Evolutionary conservation across 75 land plant species (phyloP).

Genomic region (Adiantum capillusveneris): DNA sequence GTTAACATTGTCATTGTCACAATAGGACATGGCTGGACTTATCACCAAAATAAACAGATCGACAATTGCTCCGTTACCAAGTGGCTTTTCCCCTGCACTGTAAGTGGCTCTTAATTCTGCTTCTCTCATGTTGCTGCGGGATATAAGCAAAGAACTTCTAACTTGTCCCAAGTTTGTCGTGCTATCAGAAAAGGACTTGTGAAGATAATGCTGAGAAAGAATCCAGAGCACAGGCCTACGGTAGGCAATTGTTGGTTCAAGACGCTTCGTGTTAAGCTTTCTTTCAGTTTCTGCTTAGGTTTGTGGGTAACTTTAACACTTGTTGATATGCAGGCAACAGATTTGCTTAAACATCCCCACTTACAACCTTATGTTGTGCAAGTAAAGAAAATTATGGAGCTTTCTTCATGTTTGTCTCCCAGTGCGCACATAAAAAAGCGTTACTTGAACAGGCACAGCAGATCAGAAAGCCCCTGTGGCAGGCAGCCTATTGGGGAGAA

Average conservation of each 20-base stretch:
- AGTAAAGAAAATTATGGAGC: slow-evolving; percentile 8
- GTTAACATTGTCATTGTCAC: too few species aligned
- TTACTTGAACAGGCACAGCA: neutral
- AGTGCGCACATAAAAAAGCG: neutral
- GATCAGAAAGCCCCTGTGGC: neutral
- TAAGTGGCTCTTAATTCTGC: neutral
- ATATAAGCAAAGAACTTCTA: too few species aligned
- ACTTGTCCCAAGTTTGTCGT: too few species aligned
- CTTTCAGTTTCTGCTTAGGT: too few species aligned
- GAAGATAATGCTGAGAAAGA: slow-evolving; percentile 69
- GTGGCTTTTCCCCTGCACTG: slow-evolving; percentile 17
- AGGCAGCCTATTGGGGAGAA: neutral
- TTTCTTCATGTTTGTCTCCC: neutral
- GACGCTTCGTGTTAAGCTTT: neutral
- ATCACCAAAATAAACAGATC: slow-evolving; percentile 37
- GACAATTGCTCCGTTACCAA: slow-evolving; percentile 30
- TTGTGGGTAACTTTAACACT: too few species aligned
- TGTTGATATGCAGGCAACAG: slow-evolving; percentile 51
- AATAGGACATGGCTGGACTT: slow-evolving; percentile 39
- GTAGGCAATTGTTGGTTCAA: slow-evolving; percentile 29
- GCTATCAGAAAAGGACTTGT: slow-evolving; percentile 44
- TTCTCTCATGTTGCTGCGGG: too few species aligned
- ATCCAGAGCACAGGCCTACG: slow-evolving; percentile 63
- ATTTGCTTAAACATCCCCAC: slow-evolving; percentile 76
- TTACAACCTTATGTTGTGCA: slow-evolving; percentile 74